Percentiles rank a stretch among this genome's conserved stretches.
phyloP scores from a whole-genome alignment of 192 early-diverging fungal species.

The Gamsiella multidivaricata region DNA sequence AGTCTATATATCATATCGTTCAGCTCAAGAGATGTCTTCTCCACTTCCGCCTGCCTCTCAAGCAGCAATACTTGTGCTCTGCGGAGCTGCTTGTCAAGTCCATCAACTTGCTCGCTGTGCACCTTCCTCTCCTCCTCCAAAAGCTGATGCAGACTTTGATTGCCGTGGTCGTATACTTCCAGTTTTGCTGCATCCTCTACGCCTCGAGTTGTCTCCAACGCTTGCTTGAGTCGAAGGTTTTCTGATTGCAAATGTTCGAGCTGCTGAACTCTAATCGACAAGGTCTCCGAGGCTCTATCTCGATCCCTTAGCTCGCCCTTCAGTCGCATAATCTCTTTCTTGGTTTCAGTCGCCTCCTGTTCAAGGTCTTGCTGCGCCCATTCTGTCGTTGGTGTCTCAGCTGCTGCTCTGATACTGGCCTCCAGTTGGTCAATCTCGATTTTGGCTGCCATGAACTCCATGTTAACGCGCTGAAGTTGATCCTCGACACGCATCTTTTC shows the following conservation, averaged over 20 bases:
- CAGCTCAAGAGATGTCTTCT: conserved; percentile 1
- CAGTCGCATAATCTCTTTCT: not conserved
- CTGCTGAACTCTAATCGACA: not conserved
- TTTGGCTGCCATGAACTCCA: conserved; percentile 29
- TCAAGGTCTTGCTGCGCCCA: not conserved
- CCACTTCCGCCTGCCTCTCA: conserved; percentile 16
- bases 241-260: not conserved
- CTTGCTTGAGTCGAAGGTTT: not conserved
- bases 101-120: not conserved
- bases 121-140: conserved; percentile 1
- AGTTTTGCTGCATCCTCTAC: not conserved
- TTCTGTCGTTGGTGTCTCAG: not conserved
- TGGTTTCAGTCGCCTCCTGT: no score
- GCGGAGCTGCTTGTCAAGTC: conserved; percentile 1
- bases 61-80: not conserved
- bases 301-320: not conserved
- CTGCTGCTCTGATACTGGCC: not conserved
- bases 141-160: not conserved
- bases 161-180: not conserved
- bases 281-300: not conserved
- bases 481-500: conserved; percentile 27
- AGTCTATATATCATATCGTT: not conserved
- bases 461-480: conserved; percentile 9
- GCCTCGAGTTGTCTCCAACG: not conserved
- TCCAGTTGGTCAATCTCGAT: conserved; percentile 19